These are phyloP conservation scores for Botryotinia globosa DNA, from an alignment of 2,329 filamentous ascomycete species.

Conservation along the genomic window DNA sequence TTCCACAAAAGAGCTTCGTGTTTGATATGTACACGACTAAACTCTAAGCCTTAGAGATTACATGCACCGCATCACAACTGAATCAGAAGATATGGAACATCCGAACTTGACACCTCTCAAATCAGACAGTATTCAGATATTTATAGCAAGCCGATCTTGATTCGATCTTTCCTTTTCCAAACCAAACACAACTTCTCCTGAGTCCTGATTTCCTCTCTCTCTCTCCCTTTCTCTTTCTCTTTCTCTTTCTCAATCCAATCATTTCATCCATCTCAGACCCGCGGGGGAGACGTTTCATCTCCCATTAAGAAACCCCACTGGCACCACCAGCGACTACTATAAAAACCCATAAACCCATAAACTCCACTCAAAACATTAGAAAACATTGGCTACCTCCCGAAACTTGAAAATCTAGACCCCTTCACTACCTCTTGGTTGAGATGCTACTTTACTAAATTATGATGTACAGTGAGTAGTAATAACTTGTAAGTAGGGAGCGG, in stretches of 20 bases:
- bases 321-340: not conserved
- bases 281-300: not conserved
- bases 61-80: not conserved
- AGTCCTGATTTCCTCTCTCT: not conserved
- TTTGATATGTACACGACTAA: conserved; percentile 3
- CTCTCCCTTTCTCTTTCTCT: not conserved
- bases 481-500: not conserved
- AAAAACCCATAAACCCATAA: not conserved
- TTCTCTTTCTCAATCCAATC: not conserved
- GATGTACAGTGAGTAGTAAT: not conserved
- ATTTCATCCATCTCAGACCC: not conserved
- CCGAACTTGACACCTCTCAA: conserved; percentile 1
- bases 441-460: not conserved
- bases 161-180: not conserved
- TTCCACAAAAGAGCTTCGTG: conserved; percentile 1
- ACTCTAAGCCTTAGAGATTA: not conserved
- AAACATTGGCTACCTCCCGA: not conserved
- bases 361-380: not conserved
- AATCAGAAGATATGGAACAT: not conserved
- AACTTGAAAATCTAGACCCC: not conserved
- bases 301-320: not conserved
- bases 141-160: conserved; percentile 7
- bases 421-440: not conserved
- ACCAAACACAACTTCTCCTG: not conserved
- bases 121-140: conserved; percentile 5